Evolutionary conservation across 371 early-diverging fungal species (phyloP).

Genomic region (Vairimorpha necatrix): DNA sequence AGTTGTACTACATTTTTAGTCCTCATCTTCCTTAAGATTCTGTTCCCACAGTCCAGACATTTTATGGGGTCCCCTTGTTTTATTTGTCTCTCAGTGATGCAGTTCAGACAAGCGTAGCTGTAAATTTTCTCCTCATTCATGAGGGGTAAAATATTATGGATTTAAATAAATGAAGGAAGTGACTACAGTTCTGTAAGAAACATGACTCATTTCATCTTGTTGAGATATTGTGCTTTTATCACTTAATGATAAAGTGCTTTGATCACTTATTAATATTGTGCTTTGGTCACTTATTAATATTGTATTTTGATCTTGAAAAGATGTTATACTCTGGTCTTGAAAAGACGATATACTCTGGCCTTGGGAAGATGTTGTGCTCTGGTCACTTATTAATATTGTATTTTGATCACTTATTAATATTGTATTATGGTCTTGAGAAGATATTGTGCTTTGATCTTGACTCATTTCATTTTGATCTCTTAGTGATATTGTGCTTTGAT

Average conservation of each 20-base stretch:
- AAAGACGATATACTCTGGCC: too few relatives aligned
- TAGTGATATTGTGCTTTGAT: too few relatives aligned
- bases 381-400: too few relatives aligned
- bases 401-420: too few relatives aligned
- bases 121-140: conserved; percentile 5
- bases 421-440: too few relatives aligned
- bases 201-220: background rate
- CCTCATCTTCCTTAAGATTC: conserved; percentile 37
- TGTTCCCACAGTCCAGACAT: conserved; percentile 46
- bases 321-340: too few relatives aligned
- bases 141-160: background rate
- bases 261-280: too few relatives aligned
- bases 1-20: conserved; percentile 30
- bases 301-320: too few relatives aligned
- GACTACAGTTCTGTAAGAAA: background rate
- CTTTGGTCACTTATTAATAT: too few relatives aligned
- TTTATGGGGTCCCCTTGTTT: conserved; percentile 34
- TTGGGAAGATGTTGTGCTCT: too few relatives aligned
- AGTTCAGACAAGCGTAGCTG: conserved; percentile 31
- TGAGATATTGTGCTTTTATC: background rate
- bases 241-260: background rate
- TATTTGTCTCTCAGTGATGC: conserved; percentile 17
- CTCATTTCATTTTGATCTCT: too few relatives aligned
- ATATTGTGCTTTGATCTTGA: too few relatives aligned
- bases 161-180: background rate